phyloP scores from a whole-genome alignment of 2,329 filamentous ascomycete genomes.

The Penicillium glabrum region DNA sequence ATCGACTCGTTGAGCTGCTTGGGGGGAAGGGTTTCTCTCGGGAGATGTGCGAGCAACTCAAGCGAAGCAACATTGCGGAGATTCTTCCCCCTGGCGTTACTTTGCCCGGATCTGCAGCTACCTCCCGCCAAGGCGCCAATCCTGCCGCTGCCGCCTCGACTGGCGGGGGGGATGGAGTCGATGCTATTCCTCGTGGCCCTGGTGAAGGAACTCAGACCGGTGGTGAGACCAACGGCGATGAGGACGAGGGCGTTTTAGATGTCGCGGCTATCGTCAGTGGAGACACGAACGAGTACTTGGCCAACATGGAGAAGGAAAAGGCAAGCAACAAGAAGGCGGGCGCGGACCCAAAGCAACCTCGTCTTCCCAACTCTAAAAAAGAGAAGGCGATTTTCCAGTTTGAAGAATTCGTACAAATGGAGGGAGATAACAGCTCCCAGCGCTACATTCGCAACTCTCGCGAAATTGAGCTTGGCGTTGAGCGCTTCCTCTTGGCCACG shows the following conservation, averaged over 20 bases:
- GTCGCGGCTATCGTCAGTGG: slow-evolving; percentile 66
- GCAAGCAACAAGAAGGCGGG: slow-evolving; percentile 53
- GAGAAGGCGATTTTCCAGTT: slow-evolving; percentile 61
- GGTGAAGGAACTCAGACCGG: slow-evolving; percentile 57
- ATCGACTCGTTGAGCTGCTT: slow-evolving; percentile 67
- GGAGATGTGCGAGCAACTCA: slow-evolving; percentile 66
- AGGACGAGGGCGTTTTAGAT: slow-evolving; percentile 64
- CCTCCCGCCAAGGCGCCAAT: slow-evolving; percentile 46
- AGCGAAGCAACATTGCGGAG: slow-evolving; percentile 63
- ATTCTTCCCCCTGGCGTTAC: slow-evolving; percentile 56
- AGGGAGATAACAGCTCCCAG: slow-evolving; percentile 54
- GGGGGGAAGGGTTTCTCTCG: slow-evolving; percentile 55
- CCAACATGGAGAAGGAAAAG: slow-evolving; percentile 64
- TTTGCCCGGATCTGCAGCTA: slow-evolving; percentile 52
- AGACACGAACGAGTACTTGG: slow-evolving; percentile 62
- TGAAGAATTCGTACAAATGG: slow-evolving; percentile 57
- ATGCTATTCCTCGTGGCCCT: slow-evolving; percentile 51
- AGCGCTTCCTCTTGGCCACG: slow-evolving; percentile 61
- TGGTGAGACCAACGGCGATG: slow-evolving; percentile 50
- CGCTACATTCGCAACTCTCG: slow-evolving; percentile 53
- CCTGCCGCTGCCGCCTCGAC: slow-evolving; percentile 59
- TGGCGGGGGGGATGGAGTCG: slow-evolving; percentile 45
- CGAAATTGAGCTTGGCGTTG: slow-evolving; percentile 63
- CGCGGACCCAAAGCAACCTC: slow-evolving; percentile 49
- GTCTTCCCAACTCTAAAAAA: slow-evolving; percentile 60